Base-by-base conservation (phyloP, 2,329 filamentous ascomycete species). In the Beauveria asiatica region DNA sequence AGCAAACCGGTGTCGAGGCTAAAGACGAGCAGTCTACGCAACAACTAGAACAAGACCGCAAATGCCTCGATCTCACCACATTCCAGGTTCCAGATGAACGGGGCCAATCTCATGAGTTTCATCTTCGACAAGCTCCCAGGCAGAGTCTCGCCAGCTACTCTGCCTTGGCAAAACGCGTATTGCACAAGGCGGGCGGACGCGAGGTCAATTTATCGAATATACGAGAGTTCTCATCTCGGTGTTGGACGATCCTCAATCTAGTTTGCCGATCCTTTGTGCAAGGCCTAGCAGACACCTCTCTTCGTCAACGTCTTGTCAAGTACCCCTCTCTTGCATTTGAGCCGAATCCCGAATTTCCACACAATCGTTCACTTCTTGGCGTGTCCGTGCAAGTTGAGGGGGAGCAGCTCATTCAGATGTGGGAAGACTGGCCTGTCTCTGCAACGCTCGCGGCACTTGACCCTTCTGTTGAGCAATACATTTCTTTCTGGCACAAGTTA, bases 311-410 rank as follows among this genome's bases (percentile, higher is more conserved):
- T 5, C 68, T 87, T 3, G 64, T 72, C 42, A 66, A 63, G 5
- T 81, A 78, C 57, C 73, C 72, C n/a, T 83, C 83, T 2, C 73
- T 85, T 7, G 67, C 71, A 6, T 75, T 75, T 33, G 68, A 68
- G 16, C 62, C 69, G 9, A 55, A 62, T 1, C 58, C 67, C 0
- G 66, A 68, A 2, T 56, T 63, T 2, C 64, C 70, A 6, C 70
- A 69, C 54, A 70, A 74, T 60, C 78, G 80, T 44, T 81, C 82
- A 3, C 75, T 87, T 1, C 70, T 74, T n/a, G 81, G 82, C 0
- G 75, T 83, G 2, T 78, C 74, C 62, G 77, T 73, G 16, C 81
- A 85, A 63, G 70, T 78, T 2, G 83, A 87, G 65, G 83, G 83
- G 8, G 83, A 86, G 65, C 72, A 73, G 21, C 67, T 84, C 23